Percentiles rank a stretch among this genome's conserved stretches.
Conservation (phyloP, 2,329 filamentous ascomycete species). For the Cladosporium sp. region DNA sequence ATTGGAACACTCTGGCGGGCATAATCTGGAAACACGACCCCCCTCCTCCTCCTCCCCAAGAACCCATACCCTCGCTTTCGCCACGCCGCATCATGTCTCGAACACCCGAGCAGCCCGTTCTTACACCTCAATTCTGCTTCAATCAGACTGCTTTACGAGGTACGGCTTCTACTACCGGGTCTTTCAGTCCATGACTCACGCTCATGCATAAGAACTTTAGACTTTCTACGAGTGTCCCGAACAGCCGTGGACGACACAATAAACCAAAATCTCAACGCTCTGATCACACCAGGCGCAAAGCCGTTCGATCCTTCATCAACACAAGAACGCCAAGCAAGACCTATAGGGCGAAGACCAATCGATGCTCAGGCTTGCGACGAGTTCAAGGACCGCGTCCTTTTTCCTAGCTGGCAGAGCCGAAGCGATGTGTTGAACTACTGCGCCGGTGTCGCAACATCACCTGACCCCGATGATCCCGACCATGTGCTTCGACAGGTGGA, state of each 20-base stretch:
- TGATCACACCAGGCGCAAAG: constrained; percentile 66
- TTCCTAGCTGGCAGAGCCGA: constrained; percentile 81
- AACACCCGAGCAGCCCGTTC: constrained; percentile 34
- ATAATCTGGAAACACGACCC: constrained; percentile 24
- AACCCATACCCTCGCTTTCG: constrained; percentile 9
- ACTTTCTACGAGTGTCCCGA: constrained; percentile 85
- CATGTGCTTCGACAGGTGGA: constrained; percentile 65
- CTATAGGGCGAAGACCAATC: constrained; percentile 50
- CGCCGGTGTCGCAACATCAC: constrained; percentile 76
- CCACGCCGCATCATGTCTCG: constrained; percentile 36
- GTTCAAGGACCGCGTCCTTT: constrained; percentile 76
- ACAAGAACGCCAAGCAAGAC: constrained; percentile 54
- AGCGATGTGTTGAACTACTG: constrained; percentile 86
- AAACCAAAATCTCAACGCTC: constrained; percentile 84
- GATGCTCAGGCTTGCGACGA: constrained; percentile 58
- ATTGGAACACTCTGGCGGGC: constrained; percentile 23
- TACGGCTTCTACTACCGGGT: constrained; percentile 21
- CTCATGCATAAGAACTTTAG: constrained; percentile 46
- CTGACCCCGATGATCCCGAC: constrained; percentile 83
- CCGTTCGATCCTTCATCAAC: constrained; percentile 81
- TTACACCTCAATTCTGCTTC: constrained; percentile 51
- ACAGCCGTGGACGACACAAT: constrained; percentile 88
- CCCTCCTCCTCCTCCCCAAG: constrained; percentile 14
- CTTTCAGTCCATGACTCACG: constrained; percentile 22
- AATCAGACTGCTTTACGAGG: constrained; percentile 48